Conservation (phyloP, 495 filamentous ascomycete genomes). For the Venustampulla echinocandica region DNA sequence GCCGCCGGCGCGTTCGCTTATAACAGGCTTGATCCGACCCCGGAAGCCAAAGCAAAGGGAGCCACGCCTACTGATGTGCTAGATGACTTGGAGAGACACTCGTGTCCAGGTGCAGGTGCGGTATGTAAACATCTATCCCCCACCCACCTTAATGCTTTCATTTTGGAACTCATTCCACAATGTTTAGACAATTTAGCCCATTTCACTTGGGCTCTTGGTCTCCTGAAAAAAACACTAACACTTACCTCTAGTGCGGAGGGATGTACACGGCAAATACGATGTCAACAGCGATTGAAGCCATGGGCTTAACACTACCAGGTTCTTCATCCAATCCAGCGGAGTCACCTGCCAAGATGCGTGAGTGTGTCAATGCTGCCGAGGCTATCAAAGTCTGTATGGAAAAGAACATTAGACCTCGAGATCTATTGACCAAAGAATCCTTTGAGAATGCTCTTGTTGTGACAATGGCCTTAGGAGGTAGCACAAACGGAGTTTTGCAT, state of each 20-base stretch:
- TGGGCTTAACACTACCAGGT: conserved; percentile 85
- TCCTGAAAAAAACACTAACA: not conserved
- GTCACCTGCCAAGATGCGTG: conserved; percentile 83
- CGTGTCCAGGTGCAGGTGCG: conserved; percentile 87
- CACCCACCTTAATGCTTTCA: no score
- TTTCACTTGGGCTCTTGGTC: no score
- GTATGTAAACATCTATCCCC: not conserved
- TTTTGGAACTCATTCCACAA: no score
- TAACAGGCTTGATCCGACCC: conserved; percentile 43
- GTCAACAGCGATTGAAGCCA: conserved; percentile 91
- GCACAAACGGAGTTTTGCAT: conserved; percentile 89
- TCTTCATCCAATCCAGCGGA: conserved; percentile 83
- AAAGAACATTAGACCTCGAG: conserved; percentile 74
- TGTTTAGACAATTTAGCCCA: no score
- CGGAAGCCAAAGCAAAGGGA: conserved; percentile 26
- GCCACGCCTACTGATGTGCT: conserved; percentile 68
- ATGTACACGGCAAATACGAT: conserved; percentile 98
- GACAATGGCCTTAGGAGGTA: conserved; percentile 87
- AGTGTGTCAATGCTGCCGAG: conserved; percentile 80
- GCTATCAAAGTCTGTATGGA: conserved; percentile 82
- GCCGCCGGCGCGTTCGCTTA: conserved; percentile 82
- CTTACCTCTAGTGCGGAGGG: conserved; percentile 56
- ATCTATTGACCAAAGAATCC: conserved; percentile 73
- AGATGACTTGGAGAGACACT: conserved; percentile 74
- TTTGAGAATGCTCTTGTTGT: conserved; percentile 92